Percentiles rank a stretch among this genome's conserved stretches.
phyloP scores from a whole-genome alignment of 2,329 filamentous ascomycete genomes.

The Colletotrichum eleusines region DNA sequence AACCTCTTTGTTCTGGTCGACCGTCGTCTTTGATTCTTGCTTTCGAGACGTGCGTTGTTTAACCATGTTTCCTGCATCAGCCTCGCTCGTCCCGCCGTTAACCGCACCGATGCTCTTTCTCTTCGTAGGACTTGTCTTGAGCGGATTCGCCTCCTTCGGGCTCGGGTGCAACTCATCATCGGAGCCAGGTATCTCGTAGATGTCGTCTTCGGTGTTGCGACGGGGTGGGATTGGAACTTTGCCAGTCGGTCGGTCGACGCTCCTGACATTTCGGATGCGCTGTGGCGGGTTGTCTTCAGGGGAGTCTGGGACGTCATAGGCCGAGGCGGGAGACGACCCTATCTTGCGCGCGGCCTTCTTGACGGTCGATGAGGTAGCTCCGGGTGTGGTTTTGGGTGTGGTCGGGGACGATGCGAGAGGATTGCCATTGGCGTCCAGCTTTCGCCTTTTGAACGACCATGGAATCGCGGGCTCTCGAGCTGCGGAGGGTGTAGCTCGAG shows the following conservation, averaged over 20 bases:
- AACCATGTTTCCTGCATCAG: background rate
- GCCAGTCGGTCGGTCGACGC: constrained; percentile 33
- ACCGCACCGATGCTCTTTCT: constrained; percentile 25
- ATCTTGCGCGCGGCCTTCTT: constrained; percentile 20
- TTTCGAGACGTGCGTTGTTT: constrained; percentile 8
- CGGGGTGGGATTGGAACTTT: constrained; percentile 35
- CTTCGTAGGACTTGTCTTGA: constrained; percentile 43
- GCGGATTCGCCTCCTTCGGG: constrained; percentile 5
- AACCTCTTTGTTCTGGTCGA: constrained; percentile 3
- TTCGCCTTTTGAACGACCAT: constrained; percentile 42
- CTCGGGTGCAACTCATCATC: constrained; percentile 42
- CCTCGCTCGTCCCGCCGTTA: constrained; percentile 3
- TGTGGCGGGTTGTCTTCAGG: constrained; percentile 42
- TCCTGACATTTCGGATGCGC: constrained; percentile 35
- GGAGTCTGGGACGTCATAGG: constrained; percentile 45
- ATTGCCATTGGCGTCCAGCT: constrained; percentile 47
- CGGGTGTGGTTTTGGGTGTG: constrained; percentile 44
- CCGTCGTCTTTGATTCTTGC: background rate
- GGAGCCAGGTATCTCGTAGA: constrained; percentile 45
- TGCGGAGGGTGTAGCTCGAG: constrained; percentile 10
- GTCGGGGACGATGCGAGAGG: constrained; percentile 48
- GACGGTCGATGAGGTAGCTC: background rate
- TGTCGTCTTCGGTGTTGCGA: constrained; percentile 12
- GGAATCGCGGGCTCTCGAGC: constrained; percentile 18
- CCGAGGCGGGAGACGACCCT: constrained; percentile 7